A percentile compares a stretch with the other conserved stretches of the same genome.
phyloP scores from a whole-genome alignment of 2,329 filamentous ascomycete species.

The Spiromastix sp. region DNA sequence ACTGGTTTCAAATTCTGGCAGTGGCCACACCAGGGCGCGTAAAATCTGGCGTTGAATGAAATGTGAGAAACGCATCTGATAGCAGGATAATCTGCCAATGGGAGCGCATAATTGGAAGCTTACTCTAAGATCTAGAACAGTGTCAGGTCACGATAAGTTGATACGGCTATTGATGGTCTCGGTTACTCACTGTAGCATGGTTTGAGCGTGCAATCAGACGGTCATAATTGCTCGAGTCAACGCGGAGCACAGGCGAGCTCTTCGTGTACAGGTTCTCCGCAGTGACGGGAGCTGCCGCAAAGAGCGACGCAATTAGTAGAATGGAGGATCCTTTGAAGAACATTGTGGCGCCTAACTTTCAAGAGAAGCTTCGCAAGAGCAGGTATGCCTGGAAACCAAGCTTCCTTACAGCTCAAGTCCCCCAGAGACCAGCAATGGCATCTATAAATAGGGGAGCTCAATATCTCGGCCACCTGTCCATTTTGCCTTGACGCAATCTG shows the following conservation, averaged over 20 bases:
- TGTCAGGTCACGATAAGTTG: constrained; percentile 12
- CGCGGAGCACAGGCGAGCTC: constrained; percentile 74
- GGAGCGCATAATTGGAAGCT: constrained; percentile 18
- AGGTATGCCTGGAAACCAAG: too few relatives aligned
- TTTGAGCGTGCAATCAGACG: constrained; percentile 79
- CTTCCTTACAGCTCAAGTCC: too few relatives aligned
- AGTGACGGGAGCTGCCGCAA: constrained; percentile 55
- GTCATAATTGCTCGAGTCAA: constrained; percentile 71
- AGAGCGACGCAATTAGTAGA: constrained; percentile 48
- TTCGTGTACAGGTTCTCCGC: constrained; percentile 68
- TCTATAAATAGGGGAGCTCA: too few relatives aligned
- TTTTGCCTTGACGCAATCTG: constrained; percentile 5
- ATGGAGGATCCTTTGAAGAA: constrained; percentile 30
- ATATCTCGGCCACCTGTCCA: neutral
- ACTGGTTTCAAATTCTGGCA: constrained; percentile 92
- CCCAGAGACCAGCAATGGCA: too few relatives aligned
- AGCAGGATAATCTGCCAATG: constrained; percentile 8
- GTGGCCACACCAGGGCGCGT: constrained; percentile 95
- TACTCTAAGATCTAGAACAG: constrained; percentile 41
- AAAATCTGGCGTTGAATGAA: constrained; percentile 63
- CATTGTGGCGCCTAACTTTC: constrained; percentile 14
- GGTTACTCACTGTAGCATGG: constrained; percentile 73
- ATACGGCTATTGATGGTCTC: neutral
- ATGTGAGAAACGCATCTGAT: constrained; percentile 12
- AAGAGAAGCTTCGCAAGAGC: constrained; percentile 1